Percentiles rank a stretch among this genome's conserved stretches.
Evolutionary conservation across 495 filamentous ascomycete genomes (phyloP).

Genomic region (Aspergillus egyptiacus): DNA sequence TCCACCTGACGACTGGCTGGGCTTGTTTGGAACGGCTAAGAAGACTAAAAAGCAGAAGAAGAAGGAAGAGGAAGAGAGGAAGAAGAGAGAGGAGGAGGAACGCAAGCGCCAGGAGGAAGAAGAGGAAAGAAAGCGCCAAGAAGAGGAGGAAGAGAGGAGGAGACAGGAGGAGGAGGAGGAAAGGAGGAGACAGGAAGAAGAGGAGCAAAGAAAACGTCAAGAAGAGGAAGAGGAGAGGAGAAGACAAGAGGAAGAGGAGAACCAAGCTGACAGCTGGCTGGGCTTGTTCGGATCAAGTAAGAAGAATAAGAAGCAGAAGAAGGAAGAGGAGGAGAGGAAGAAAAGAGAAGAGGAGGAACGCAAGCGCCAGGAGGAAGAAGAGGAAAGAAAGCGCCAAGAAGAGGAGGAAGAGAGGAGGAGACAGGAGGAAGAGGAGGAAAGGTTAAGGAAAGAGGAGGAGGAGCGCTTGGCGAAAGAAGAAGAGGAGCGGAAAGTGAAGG

Average conservation of each 20-base stretch:
- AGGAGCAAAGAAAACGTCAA: conserved; percentile 26
- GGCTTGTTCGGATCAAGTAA: conserved; percentile 19
- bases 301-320: conserved; percentile 36
- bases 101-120: conserved; percentile 15
- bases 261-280: conserved; percentile 22
- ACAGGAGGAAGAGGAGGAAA: conserved; percentile 9
- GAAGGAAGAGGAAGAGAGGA: conserved; percentile 35
- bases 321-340: conserved; percentile 34
- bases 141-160: conserved; percentile 15
- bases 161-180: conserved; percentile 17
- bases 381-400: conserved; percentile 16
- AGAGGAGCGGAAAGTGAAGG: conserved; percentile 18
- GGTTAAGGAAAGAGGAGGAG: conserved; percentile 34
- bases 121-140: conserved; percentile 17
- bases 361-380: conserved; percentile 16
- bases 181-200: conserved; percentile 32
- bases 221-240: conserved; percentile 18
- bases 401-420: conserved; percentile 19
- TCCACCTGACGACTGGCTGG: conserved; percentile 25
- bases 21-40: conserved; percentile 21
- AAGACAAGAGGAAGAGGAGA: too few species aligned
- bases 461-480: conserved; percentile 29
- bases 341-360: conserved; percentile 15
- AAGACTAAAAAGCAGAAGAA: conserved; percentile 39
- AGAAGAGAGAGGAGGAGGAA: conserved; percentile 16